phyloP scores from a whole-genome alignment of 768 basidiomycete species.

The Paxillus rubicundulus region DNA sequence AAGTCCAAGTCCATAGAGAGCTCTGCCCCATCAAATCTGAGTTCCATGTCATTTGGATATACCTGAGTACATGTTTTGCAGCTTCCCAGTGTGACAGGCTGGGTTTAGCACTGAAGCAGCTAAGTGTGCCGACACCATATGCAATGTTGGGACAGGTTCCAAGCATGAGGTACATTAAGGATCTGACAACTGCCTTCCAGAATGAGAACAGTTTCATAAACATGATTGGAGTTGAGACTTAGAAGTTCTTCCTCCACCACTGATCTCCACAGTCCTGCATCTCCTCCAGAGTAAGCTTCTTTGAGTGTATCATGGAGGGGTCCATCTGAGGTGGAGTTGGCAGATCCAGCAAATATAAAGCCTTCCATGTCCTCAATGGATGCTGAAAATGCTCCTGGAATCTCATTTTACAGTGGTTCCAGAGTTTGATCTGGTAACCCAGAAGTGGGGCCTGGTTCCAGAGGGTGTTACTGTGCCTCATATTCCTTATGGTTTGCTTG shows the following conservation, averaged over 20 bases:
- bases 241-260: no score
- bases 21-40: not conserved
- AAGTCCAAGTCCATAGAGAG: not conserved
- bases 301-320: no score
- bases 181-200: not conserved
- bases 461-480: not conserved
- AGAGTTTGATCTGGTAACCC: not conserved
- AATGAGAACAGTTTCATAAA: not conserved
- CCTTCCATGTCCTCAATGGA: not conserved
- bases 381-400: not conserved
- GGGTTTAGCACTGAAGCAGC: not conserved
- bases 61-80: not conserved
- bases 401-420: not conserved
- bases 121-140: not conserved
- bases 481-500: not conserved
- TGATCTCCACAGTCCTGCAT: no score
- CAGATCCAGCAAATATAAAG: not conserved
- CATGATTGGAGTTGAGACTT: not conserved
- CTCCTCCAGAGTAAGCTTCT: no score
- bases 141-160: not conserved
- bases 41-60: slow-evolving; percentile 1
- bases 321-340: not conserved
- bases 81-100: not conserved
- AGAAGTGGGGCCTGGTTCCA: not conserved
- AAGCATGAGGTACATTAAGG: slow-evolving; percentile 4